Conservation (phyloP, 495 filamentous ascomycete genomes). For the Neurospora intermedia region DNA sequence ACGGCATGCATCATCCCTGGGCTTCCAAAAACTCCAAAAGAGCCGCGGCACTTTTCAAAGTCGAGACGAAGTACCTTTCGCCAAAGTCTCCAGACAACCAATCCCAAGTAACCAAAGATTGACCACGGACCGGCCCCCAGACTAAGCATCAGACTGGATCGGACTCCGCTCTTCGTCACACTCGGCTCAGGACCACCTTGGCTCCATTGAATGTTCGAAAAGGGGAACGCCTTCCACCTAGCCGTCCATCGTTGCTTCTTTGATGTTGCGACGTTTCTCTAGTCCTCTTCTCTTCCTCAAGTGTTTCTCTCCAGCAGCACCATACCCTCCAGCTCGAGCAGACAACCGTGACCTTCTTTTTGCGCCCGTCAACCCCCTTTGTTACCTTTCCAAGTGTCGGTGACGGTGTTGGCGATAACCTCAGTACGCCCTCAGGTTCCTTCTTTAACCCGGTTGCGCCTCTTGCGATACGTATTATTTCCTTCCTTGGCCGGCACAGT, state of each 20-base stretch:
- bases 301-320: background rate
- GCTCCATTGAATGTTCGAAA: constrained; percentile 9
- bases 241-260: background rate
- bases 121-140: background rate
- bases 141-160: background rate
- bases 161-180: constrained; percentile 5
- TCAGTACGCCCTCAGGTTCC: background rate
- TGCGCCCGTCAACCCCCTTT: background rate
- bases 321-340: background rate
- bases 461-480: background rate
- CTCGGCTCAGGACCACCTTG: constrained; percentile 11
- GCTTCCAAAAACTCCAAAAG: background rate
- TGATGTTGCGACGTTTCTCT: background rate
- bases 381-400: background rate
- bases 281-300: background rate
- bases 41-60: background rate
- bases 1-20: background rate
- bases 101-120: background rate
- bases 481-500: constrained; percentile 1
- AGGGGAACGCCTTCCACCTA: constrained; percentile 7
- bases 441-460: background rate
- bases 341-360: background rate
- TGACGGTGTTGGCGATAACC: constrained; percentile 3
- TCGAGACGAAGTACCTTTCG: background rate
- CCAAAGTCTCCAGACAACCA: background rate